Base-by-base conservation (phyloP, 2,329 filamentous ascomycete genomes). In the Trichoderma asperellum region DNA sequence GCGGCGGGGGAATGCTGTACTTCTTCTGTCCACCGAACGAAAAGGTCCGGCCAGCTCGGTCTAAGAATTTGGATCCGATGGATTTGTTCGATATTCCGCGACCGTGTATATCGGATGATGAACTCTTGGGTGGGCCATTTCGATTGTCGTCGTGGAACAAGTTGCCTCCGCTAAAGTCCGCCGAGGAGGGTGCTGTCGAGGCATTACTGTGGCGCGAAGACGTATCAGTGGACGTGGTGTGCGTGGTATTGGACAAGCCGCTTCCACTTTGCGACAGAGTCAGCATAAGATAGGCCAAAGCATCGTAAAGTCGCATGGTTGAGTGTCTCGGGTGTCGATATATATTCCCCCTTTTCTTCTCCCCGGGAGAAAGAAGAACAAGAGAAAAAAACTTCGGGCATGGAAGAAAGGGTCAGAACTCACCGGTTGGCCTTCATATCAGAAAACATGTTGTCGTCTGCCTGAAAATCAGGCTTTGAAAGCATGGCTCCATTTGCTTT, bases 181-280 rank as follows among this genome's bases (percentile, higher is more conserved):
- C 83, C 4, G 87, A 88, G 3, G 87, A 89, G 14, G 87, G 86
- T 43, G 87, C 82, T 47, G 87, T 89, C n/a, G 87, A 89, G 64
- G 83, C 85, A 77, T 87, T 87, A 77, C 87, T 89, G 76, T 89
- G 85, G 75, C 87, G 84, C 61, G 87, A 89, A 40, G 87, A 89
- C 73, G 85, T 86, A 77, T 89, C 87, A 72, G 84, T 86, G 65
- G 86, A 88, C 62, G 83, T 83, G 70, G 85, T 85, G 78, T 88
- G 87, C 70, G 87, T 89, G 47, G 85, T 88, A 77, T 88, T 88
- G 74, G 87, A 88, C 55, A 86, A 85, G 73, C 86, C 86, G 79
- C 86, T 88, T 77, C 85, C 86, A 75, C 86, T 88, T 76, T 2
- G 73, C 76, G 72, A 76, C 76, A 76, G 78, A 77, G 57, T 82